Percentiles rank a stretch among this genome's conserved stretches.
These are phyloP conservation scores for Aureobasidium musti DNA, from an alignment of 2,329 filamentous ascomycete genomes.

Conservation along the genomic window DNA sequence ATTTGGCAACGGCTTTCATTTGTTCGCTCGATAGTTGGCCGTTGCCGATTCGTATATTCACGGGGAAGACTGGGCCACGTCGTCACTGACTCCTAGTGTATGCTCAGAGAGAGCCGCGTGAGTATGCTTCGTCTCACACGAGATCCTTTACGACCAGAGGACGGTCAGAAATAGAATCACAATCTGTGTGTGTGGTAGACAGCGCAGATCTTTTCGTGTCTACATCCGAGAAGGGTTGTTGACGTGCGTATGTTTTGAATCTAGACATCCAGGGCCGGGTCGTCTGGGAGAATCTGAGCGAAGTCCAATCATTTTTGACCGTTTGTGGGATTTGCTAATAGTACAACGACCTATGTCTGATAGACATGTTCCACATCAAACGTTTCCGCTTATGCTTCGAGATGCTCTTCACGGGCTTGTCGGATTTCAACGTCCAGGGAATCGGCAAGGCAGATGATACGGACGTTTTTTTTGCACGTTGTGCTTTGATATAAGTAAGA, in stretches of 20 bases:
- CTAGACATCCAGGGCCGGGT: slow-evolving; percentile 1
- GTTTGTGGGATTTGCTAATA: slow-evolving; percentile 29
- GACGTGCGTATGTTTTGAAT: neutral
- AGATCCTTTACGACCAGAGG: neutral
- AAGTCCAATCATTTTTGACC: slow-evolving; percentile 8
- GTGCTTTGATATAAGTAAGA: slow-evolving; percentile 29
- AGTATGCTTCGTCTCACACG: neutral
- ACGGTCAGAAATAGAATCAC: neutral
- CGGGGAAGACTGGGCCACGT: slow-evolving; percentile 12
- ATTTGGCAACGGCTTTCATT: slow-evolving; percentile 28
- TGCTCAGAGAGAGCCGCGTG: neutral
- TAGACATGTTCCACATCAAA: slow-evolving; percentile 28
- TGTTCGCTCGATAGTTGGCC: slow-evolving; percentile 26
- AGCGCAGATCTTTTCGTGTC: slow-evolving; percentile 4
- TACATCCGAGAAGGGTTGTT: neutral
- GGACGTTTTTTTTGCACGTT: slow-evolving; percentile 27
- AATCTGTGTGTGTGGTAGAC: neutral
- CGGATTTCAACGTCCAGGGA: slow-evolving; percentile 17
- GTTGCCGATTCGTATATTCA: neutral
- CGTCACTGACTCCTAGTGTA: slow-evolving; percentile 15
- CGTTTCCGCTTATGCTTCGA: slow-evolving; percentile 7
- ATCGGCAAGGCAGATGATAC: slow-evolving; percentile 27
- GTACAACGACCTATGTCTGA: slow-evolving; percentile 27
- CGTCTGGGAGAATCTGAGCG: neutral
- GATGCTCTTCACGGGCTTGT: slow-evolving; percentile 15